Conservation (phyloP, 2,329 filamentous ascomycete species). For the Penicillium fuscoglaucum region DNA sequence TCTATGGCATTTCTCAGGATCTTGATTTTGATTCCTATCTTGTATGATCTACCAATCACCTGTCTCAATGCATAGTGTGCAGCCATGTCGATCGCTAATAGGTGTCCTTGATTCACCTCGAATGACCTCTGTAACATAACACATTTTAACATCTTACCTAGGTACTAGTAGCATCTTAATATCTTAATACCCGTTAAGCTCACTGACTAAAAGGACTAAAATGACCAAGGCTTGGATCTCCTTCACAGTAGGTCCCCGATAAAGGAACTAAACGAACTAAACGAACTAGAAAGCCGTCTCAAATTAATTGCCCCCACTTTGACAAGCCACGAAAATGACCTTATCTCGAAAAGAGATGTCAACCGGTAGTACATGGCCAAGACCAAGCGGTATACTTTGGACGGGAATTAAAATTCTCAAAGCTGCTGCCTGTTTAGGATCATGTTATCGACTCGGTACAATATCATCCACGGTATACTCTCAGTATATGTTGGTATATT, state of each 20-base stretch:
- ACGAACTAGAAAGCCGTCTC: background rate
- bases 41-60: conserved; percentile 18
- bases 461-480: too few relatives aligned
- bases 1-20: background rate
- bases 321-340: background rate
- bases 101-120: conserved; percentile 4
- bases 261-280: background rate
- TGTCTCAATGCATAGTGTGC: conserved; percentile 10
- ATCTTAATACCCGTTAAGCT: background rate
- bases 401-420: background rate
- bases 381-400: background rate
- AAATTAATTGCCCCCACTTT: conserved; percentile 8
- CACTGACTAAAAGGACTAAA: background rate
- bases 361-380: background rate
- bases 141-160: background rate
- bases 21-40: background rate
- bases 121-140: background rate
- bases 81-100: conserved; percentile 9
- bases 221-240: background rate
- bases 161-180: too few relatives aligned
- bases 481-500: too few relatives aligned
- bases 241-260: background rate
- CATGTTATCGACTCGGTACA: too few relatives aligned
- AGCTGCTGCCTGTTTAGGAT: background rate
- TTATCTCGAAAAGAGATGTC: background rate